Conservation (phyloP, 768 basidiomycete species). For the Filobasidium floriforme region DNA sequence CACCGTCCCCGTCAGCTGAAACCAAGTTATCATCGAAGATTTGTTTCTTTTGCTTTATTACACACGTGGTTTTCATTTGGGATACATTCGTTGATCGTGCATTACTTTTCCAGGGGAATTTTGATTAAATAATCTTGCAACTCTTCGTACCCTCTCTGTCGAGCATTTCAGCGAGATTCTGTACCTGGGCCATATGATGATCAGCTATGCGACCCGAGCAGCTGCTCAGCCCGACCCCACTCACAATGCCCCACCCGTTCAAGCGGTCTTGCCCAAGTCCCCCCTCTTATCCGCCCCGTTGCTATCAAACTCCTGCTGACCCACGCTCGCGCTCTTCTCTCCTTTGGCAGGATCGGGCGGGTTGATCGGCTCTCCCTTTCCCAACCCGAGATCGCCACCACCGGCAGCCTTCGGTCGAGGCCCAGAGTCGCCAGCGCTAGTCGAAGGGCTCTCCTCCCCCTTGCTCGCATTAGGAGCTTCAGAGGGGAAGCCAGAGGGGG, state of each 20-base stretch:
- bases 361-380: not conserved
- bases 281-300: conserved; percentile 6
- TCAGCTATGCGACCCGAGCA: not conserved
- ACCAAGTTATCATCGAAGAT: too few relatives aligned
- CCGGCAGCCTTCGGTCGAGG: not conserved
- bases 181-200: too few relatives aligned
- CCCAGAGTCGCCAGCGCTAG: not conserved
- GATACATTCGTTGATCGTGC: too few relatives aligned
- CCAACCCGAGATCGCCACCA: not conserved
- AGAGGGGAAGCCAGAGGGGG: not conserved
- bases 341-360: conserved; percentile 5
- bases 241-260: not conserved
- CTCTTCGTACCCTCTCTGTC: too few relatives aligned
- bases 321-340: not conserved
- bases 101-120: too few relatives aligned
- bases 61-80: too few relatives aligned
- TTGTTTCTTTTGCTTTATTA: too few relatives aligned
- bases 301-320: conserved; percentile 7
- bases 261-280: conserved; percentile 6
- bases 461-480: not conserved
- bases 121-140: too few relatives aligned
- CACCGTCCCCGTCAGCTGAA: too few relatives aligned
- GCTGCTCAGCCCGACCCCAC: not conserved
- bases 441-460: not conserved
- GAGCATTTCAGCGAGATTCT: too few relatives aligned